These are phyloP conservation scores for Penicillium sp. DNA, from an alignment of 2,329 filamentous ascomycete genomes.

Conservation along the genomic window DNA sequence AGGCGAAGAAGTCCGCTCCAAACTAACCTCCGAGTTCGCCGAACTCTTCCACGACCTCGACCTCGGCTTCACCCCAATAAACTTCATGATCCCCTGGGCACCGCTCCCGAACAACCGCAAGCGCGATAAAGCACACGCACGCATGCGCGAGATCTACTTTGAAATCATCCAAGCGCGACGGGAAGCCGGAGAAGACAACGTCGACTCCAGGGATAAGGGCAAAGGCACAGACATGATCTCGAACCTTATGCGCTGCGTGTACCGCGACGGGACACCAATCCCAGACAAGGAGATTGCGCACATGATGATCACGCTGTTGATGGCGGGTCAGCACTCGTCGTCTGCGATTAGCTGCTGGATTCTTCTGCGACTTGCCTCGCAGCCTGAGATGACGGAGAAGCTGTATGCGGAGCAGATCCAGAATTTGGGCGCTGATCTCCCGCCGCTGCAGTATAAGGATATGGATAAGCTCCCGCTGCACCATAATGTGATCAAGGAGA, in stretches of 20 bases:
- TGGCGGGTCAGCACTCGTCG: slow-evolving; percentile 76
- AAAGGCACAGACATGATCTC: slow-evolving; percentile 62
- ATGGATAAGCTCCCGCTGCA: slow-evolving; percentile 55
- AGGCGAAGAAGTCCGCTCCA: slow-evolving; percentile 64
- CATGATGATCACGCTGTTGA: slow-evolving; percentile 78
- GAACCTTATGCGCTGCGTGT: slow-evolving; percentile 66
- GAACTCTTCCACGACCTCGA: slow-evolving; percentile 72
- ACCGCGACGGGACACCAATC: slow-evolving; percentile 62
- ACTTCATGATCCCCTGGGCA: slow-evolving; percentile 72
- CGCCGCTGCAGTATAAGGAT: slow-evolving; percentile 51
- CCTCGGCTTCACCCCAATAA: slow-evolving; percentile 68
- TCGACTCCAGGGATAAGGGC: slow-evolving; percentile 21
- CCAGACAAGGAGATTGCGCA: slow-evolving; percentile 70
- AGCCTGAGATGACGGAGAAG: slow-evolving; percentile 61
- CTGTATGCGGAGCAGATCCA: slow-evolving; percentile 59
- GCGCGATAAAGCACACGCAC: slow-evolving; percentile 61
- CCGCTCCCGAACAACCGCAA: slow-evolving; percentile 67
- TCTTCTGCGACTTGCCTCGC: slow-evolving; percentile 61
- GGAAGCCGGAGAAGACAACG: slow-evolving; percentile 21
- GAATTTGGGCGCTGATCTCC: slow-evolving; percentile 47
- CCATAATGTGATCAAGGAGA: slow-evolving; percentile 60
- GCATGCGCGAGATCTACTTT: slow-evolving; percentile 62
- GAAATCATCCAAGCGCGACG: slow-evolving; percentile 61
- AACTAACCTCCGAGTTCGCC: slow-evolving; percentile 63
- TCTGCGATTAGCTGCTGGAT: slow-evolving; percentile 72